Evolutionary conservation across 805 yeast genomes (phyloP).

Genomic region (Suhomyces emberorum): DNA sequence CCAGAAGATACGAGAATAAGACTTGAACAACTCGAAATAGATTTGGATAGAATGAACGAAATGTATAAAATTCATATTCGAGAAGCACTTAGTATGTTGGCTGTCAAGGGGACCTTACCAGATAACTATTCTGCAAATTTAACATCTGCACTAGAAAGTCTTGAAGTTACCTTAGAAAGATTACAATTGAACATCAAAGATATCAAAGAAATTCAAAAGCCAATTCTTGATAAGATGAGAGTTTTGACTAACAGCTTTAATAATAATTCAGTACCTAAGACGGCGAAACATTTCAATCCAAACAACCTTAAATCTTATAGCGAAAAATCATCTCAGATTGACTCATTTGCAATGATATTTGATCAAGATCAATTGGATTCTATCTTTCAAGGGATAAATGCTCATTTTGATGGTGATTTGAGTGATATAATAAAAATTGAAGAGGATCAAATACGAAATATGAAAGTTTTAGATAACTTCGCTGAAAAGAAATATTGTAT

Average conservation of each 20-base stretch:
- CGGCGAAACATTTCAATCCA: conserved; percentile 5
- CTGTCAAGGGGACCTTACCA: conserved; percentile 10
- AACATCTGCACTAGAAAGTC: conserved; percentile 16
- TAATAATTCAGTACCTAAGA: neutral
- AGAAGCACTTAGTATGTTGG: conserved; percentile 18
- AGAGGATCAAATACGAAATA: conserved; percentile 20
- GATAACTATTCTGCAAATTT: conserved; percentile 19
- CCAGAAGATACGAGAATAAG: conserved; percentile 12
- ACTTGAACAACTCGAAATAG: conserved; percentile 22
- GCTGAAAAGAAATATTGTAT: conserved; percentile 22
- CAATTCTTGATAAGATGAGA: conserved; percentile 34
- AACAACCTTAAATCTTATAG: conserved; percentile 1
- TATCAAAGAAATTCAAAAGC: conserved; percentile 30
- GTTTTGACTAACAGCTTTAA: conserved; percentile 19
- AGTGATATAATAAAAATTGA: conserved; percentile 13
- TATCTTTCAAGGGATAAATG: conserved; percentile 18
- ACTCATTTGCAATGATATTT: conserved; percentile 15
- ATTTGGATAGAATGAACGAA: conserved; percentile 26
- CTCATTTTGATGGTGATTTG: conserved; percentile 1
- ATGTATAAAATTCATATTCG: conserved; percentile 25
- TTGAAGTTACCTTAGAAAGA: conserved; percentile 14
- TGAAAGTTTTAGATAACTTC: conserved; percentile 17
- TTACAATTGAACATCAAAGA: conserved; percentile 20
- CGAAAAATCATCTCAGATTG: conserved; percentile 7
- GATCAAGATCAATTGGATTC: conserved; percentile 17